phyloP scores from a whole-genome alignment of 176 grass and related monocot species.

The Lolium rigidum region DNA sequence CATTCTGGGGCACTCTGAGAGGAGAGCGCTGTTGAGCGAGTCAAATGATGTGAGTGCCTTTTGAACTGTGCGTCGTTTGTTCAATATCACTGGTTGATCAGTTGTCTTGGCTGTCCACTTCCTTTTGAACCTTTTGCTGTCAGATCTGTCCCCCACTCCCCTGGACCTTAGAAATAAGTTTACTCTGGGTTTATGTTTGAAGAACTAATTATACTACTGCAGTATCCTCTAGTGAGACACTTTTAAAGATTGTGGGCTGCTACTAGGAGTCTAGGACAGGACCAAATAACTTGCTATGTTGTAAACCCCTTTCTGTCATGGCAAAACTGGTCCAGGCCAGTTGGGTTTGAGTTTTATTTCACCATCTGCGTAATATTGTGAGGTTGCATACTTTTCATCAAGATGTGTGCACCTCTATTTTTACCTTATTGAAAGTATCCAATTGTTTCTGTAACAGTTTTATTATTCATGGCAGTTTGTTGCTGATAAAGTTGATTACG shows the following conservation, averaged over 20 bases:
- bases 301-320: background rate
- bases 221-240: background rate
- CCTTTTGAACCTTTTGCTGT: background rate
- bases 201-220: background rate
- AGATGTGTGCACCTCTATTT: background rate
- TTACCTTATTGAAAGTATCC: background rate
- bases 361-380: background rate
- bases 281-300: background rate
- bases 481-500: conserved; percentile 82
- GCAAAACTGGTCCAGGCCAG: background rate
- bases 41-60: conserved; percentile 65
- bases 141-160: background rate
- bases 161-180: background rate
- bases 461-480: conserved; percentile 64
- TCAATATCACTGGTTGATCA: background rate
- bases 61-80: background rate
- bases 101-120: background rate
- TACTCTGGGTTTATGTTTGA: background rate
- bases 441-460: background rate
- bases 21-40: conserved; percentile 75
- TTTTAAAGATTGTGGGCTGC: background rate
- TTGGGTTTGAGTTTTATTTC: background rate
- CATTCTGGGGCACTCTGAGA: conserved; percentile 92
- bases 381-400: background rate
- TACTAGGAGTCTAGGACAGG: background rate